Evolutionary conservation across 2,329 filamentous ascomycete species (phyloP).

Genomic region (Phyllosticta ampelicida): DNA sequence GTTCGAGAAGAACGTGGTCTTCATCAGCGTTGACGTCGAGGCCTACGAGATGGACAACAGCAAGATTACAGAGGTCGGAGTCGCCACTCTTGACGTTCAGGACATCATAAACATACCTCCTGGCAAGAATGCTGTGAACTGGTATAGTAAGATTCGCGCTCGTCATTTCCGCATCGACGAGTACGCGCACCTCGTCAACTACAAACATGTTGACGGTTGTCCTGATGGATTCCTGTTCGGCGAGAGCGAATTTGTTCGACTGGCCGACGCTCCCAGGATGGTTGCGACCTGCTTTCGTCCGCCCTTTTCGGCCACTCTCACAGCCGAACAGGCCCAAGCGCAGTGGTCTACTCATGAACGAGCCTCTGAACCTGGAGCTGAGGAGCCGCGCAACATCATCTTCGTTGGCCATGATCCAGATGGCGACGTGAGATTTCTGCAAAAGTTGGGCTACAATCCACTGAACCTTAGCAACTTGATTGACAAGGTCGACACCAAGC

Average conservation of each 20-base stretch:
- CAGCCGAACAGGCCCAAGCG: not conserved
- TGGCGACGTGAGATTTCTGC: slow-evolving; percentile 59
- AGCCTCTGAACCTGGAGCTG: slow-evolving; percentile 11
- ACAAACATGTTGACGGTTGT: slow-evolving; percentile 57
- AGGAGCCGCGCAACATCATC: slow-evolving; percentile 49
- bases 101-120: slow-evolving; percentile 47
- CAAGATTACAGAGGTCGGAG: slow-evolving; percentile 73
- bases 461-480: slow-evolving; percentile 43
- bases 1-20: slow-evolving; percentile 49
- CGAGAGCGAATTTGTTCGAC: slow-evolving; percentile 43
- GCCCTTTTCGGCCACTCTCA: slow-evolving; percentile 37
- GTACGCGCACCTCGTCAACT: slow-evolving; percentile 54
- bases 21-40: slow-evolving; percentile 76
- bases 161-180: slow-evolving; percentile 72
- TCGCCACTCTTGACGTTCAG: slow-evolving; percentile 67
- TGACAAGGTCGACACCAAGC: slow-evolving; percentile 62
- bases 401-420: slow-evolving; percentile 68
- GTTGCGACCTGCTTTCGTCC: slow-evolving; percentile 46
- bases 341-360: not conserved
- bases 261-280: slow-evolving; percentile 33
- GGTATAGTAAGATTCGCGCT: slow-evolving; percentile 55
- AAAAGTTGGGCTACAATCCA: slow-evolving; percentile 52
- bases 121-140: slow-evolving; percentile 51
- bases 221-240: slow-evolving; percentile 68
- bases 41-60: slow-evolving; percentile 58